A percentile compares a stretch with the other conserved stretches of the same genome.
Conservation (phyloP, 306 rosid species). For the Malus sieversii region DNA sequence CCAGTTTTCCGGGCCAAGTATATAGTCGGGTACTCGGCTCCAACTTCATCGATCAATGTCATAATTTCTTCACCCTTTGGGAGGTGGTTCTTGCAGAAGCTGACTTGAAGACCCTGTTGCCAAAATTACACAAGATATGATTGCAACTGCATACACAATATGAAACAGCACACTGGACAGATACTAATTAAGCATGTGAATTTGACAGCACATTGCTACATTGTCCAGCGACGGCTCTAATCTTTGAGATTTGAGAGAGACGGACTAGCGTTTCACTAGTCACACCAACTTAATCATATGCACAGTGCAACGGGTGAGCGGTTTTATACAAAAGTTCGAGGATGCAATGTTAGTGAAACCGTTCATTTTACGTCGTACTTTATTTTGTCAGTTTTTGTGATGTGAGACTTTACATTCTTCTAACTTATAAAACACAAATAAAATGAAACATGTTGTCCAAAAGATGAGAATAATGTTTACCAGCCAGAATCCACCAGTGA, state of each 20-base stretch:
- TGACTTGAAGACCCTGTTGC: conserved; percentile 35
- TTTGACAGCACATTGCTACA: not conserved
- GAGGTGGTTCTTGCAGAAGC: conserved; percentile 41
- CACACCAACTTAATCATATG: not conserved
- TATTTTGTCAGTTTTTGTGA: not conserved
- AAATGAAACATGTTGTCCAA: not conserved
- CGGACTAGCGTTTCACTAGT: no score
- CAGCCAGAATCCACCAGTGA: conserved; percentile 56
- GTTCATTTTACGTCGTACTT: not conserved
- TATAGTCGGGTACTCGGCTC: conserved; percentile 23
- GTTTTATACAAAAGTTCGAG: not conserved
- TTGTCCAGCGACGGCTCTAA: not conserved
- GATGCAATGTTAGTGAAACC: not conserved
- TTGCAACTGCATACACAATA: not conserved
- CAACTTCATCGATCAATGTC: conserved; percentile 39
- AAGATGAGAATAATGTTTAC: conserved; percentile 12
- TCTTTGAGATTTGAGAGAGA: not conserved
- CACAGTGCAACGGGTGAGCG: not conserved
- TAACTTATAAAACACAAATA: not conserved
- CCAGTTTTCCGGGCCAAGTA: conserved; percentile 36
- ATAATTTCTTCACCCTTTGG: conserved; percentile 24
- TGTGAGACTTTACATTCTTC: not conserved
- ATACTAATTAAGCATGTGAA: not conserved
- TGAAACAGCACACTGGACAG: not conserved
- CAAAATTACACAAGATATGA: not conserved